Base-by-base conservation (phyloP, 2,329 filamentous ascomycete genomes). In the Pseudogymnoascus sp. region DNA sequence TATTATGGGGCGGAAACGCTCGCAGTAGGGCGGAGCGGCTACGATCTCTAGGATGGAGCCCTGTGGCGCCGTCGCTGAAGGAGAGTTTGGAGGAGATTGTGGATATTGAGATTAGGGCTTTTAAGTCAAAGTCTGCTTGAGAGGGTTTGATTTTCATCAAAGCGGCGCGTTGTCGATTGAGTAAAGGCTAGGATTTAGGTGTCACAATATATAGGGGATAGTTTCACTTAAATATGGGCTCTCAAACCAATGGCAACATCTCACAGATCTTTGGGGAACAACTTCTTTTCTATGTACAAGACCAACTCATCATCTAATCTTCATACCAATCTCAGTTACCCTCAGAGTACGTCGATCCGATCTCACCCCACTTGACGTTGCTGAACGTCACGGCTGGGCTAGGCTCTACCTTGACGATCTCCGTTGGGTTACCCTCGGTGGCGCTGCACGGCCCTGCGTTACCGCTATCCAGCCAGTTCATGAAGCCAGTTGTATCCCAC, bases 301-400 rank as follows among this genome's bases (percentile, higher is more conserved):
- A n/a, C 47, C 47, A n/a, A 57, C 51, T 11, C 8, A 4, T 16
- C n/a, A 57, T 57, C 29, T 57, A 21, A 34, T 34, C 10, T 14
- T 26, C 29, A 18, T 34, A 7, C 4, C 8, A 18, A 34, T 31
- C 29, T 18, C 51, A 57, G 51, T 57, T 57, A 12, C 51, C 26
- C 51, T 57, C 29, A 5, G 61, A 21, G 54, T 18, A 81, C 0
- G 80, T 86, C 14, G 81, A 82, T 4, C 79, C 82, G 68, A 86
- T 81, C 68, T 86, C 82, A 21, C 84, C 83, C 78, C 82, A 83
- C 69, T 78, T 80, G 68, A 86, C 81, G 68, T 85, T 80, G 65
- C 78, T 81, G 68, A 83, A 86, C 0, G 75, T 79, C 3, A 86
- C 81, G 8, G 75, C 75, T 0, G 83, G 79, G 61, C 75, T 74